Base-by-base conservation (phyloP, 208 protist species). In the Tritrichomonas foetus region DNA sequence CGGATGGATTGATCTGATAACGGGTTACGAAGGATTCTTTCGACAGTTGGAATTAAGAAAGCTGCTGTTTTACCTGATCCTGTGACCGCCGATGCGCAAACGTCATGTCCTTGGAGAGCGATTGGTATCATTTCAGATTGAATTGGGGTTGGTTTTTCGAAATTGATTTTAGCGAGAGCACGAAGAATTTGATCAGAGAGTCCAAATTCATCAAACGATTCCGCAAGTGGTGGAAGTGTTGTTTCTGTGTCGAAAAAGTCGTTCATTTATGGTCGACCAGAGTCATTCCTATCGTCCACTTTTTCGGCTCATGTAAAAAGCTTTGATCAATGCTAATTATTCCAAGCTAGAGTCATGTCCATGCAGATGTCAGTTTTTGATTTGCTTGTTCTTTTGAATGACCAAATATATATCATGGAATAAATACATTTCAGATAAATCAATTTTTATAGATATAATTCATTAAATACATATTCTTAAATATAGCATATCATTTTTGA, bases 1-100 rank as follows among this genome's bases (percentile, higher is more conserved):
- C 94, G n/a, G 36, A 97, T 97, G 80, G 98, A 99, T 95, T 66
- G 64, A 94, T 41, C 69, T 39, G 3, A 61, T 57, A 95, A 53
- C 61, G 41, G 27, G 53, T 22, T 30, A n/a, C 66, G 44, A 66
- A 95, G 93, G 41, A 95, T 41, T 33, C 66, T 14, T 49, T 95
- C 94, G 5, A 95, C 22, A 61, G 94, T 95, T 20, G 94, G 94
- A 57, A 95, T 93, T 55, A 94, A 33, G 49, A 95, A 95, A 8
- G 94, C 94, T 49, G 69, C 61, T 44, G 94, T 95, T 39, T 95
- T 95, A 41, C 95, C 95, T 44, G 94, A 95, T 2, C 94, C 94
- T 27, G 94, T 95, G 22, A 94, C 92, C n/a, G 94, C 94, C 2
- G 49, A 94, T 9, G 47, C 84, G 30, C 66, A 75, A 1, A 95